These are phyloP conservation scores for Euphorbia lathyris DNA, from an alignment of 345 rosid genomes.

Conservation along the genomic window DNA sequence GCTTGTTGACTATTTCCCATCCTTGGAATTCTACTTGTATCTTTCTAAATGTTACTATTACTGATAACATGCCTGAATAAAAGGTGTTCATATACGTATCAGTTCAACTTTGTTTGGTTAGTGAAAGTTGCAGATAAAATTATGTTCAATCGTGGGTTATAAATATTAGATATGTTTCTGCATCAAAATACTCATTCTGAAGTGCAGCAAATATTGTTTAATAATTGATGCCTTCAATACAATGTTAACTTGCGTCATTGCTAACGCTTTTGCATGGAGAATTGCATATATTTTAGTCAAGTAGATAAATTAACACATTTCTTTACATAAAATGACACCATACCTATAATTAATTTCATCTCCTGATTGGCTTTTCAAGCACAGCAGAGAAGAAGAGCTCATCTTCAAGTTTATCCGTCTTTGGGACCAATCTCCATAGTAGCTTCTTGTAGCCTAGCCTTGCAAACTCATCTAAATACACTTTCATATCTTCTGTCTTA, in stretches of 20 bases:
- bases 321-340: not conserved
- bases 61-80: not conserved
- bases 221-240: not conserved
- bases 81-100: not conserved
- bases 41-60: not conserved
- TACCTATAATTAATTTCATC: conserved; percentile 6
- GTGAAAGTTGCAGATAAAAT: not conserved
- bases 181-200: no score
- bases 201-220: no score
- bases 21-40: not conserved
- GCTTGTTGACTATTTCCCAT: not conserved
- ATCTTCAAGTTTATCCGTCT: conserved; percentile 41
- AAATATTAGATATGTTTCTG: no score
- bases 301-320: not conserved
- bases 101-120: not conserved
- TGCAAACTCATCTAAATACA: conserved; percentile 41
- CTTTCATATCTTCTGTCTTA: conserved; percentile 35
- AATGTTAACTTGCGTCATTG: not conserved
- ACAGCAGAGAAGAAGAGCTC: conserved; percentile 56
- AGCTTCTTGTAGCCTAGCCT: conserved; percentile 43
- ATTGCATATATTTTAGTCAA: not conserved
- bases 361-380: conserved; percentile 48
- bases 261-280: not conserved
- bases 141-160: not conserved
- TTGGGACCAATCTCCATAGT: conserved; percentile 44